Base-by-base conservation (phyloP, 2,329 filamentous ascomycete species). In the Pleoardoris graminearum region DNA sequence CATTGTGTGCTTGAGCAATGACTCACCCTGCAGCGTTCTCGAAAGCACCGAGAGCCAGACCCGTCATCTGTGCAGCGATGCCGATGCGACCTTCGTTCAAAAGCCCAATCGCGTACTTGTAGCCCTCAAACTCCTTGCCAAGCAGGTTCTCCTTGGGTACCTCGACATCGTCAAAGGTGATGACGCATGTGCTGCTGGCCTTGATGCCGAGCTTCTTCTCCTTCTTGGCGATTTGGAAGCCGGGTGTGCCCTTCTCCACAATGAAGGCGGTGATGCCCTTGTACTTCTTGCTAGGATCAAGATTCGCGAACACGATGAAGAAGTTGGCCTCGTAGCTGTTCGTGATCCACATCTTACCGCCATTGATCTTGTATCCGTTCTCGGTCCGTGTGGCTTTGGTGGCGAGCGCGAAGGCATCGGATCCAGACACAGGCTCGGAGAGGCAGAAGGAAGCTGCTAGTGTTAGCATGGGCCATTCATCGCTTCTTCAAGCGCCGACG, bases 311-410 rank as follows among this genome's bases (percentile, higher is more conserved):
- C 53, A 99, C 94, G 69, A 99, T 93, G 79, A 97, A 99, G 79
- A 97, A 88, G 54, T 86, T 86, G 17, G 94, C 89, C 78, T 99
- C 94, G 79, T 93, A 87, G 45, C 89, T 88, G 82, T 99, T 99
- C 59, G 94, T 99, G 77, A 99, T 99, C 94, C 94, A 99, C 94
- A 99, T 99, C 84, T 99, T 99, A 75, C 85, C 86, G 44, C 94
- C 94, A 55, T 85, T 89, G 75, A 99, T 89, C 76, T 82, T 87
- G 80, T 93, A 99, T 29, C 93, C 91, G 59, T 86, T 83, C 19
- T 85, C 81, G 0, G 90, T 94, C 80, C 92, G 90, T 52, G 85
- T 86, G 37, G 94, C 94, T 74, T 90, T 92, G 51, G 94, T 97
- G 62, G 91, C 88, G 59, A 99, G 82, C 1, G 95, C 95, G 70